Evolutionary conservation across 2,329 filamentous ascomycete genomes (phyloP), one percentile per base, ranked within the genome.

Genomic region (Monosporascus cannonballus): DNA sequence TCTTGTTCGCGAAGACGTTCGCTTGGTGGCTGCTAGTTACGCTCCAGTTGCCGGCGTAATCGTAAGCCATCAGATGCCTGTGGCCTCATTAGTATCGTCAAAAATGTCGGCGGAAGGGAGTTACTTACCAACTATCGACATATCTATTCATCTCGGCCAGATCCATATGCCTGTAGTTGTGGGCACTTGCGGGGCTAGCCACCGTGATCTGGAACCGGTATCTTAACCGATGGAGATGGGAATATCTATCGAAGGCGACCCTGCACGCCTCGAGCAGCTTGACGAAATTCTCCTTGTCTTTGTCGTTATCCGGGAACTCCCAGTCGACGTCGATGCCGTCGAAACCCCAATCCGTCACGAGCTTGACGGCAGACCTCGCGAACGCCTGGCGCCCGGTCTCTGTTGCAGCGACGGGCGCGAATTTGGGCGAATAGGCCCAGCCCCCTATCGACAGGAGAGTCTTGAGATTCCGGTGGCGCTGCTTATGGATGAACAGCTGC

Each of bases 381-480:
- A 96, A 95, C 1, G 58, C 77, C 55, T 73, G 71, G 14, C 89
- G 80, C 6, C 86, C 83, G 6, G 75, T 72, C 0, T 77, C 74
- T 0, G 85, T 86, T n/a, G 81, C 82, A 0, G 82, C 82, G 0
- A 85, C 80, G 6, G 73, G 72, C 1, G 82, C 75, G 64, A 93
- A 90, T 60, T 88, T 86, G 50, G 79, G 70, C 3, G 86, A 89
- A 66, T 87, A 90, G 0, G 83, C 87, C 84, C 86, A 94, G 17
- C 90, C 90, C 38, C 90, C 90, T 54, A 95, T 87, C 36, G 86
- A 90, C 7, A 94, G 77, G 17, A 94, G 72, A 1, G 87, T 77
- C 70, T 95, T 95, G 53, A 95, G 71, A 49, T 88, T 83, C 18
- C 89, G 83, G 66, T 95, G 83, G 59, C 77, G 72, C 71, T 90